Base-by-base conservation (phyloP, 2,329 filamentous ascomycete species). In the Colletotrichum theobromicola region DNA sequence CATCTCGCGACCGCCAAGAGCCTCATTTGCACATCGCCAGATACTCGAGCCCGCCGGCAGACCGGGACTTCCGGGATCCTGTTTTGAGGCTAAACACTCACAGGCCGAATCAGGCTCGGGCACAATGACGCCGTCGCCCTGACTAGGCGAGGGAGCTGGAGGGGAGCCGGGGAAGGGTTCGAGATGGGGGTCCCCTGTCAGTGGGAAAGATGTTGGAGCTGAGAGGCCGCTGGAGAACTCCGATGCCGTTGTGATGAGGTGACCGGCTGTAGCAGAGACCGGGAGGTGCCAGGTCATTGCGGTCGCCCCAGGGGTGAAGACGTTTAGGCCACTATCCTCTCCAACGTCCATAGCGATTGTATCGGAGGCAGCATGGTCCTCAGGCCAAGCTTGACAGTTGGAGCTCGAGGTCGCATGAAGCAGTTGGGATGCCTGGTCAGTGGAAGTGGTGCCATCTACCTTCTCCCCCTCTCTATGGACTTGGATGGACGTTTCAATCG, bases 1-100 rank as follows among this genome's bases (percentile, higher is more conserved):
- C 10, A 69, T 69, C 5, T 74, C 76, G 0, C 75, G 67, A 6
- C 42, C 75, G 3, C 71, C 69, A 13, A 82, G 53, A 2, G 61
- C 71, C 15, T 78, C 75, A 30, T 79, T 81, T 12, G 79, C 77
- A 9, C 63, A 57, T 5, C 79, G 71, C 79, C 79, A 82, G 7
- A 70, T 77, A 34, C 78, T 80, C 28, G 35, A 46, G 2, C 58
- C 64, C 3, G 13, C 6, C 15, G 21, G 4, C 6, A 53, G 16
- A 28, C 37, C 24, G 12, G 24, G 61, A 15, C 50, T 55, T 18
- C 21, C 13, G 4, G 42, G 35, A 26, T 55, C 18, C 18, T 72
- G n/a, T n/a, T 9, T 53, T 9, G 53, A 50, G 16, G 30, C 37
- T 15, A 57, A 18, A 34, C 61, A 62, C 24, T 72, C 30, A 24